Evolutionary conservation across 495 filamentous ascomycete genomes (phyloP).

Genomic region (Hypoxylon trugodes): DNA sequence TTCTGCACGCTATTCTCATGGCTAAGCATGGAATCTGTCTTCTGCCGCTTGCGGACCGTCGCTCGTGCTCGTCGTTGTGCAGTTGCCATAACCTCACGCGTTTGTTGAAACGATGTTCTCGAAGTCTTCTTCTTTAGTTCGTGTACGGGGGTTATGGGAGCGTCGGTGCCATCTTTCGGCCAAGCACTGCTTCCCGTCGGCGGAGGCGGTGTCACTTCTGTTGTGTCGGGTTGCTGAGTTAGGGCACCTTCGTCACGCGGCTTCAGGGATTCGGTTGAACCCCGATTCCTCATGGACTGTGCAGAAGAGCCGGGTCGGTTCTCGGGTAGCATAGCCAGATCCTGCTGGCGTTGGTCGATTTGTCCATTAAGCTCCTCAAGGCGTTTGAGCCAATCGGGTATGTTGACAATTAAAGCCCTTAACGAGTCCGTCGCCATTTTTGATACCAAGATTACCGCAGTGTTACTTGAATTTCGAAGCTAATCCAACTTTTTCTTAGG

Average conservation of each 20-base stretch:
- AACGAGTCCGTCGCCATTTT: constrained; percentile 68
- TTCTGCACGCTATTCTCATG: constrained; percentile 55
- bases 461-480: not conserved
- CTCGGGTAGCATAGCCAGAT: constrained; percentile 64
- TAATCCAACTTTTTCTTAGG: no score
- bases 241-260: constrained; percentile 58
- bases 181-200: constrained; percentile 15
- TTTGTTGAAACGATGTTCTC: constrained; percentile 60
- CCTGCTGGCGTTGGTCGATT: constrained; percentile 72
- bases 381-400: constrained; percentile 73
- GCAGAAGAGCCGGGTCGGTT: constrained; percentile 41
- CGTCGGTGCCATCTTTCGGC: constrained; percentile 42
- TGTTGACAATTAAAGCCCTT: constrained; percentile 65
- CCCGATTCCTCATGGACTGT: constrained; percentile 63
- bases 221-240: constrained; percentile 30
- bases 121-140: constrained; percentile 44
- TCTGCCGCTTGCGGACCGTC: constrained; percentile 61
- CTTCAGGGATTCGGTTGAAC: constrained; percentile 70
- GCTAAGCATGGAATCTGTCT: constrained; percentile 67
- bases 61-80: constrained; percentile 54
- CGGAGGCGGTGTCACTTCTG: constrained; percentile 30
- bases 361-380: constrained; percentile 75
- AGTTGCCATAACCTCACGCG: constrained; percentile 55
- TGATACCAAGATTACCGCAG: not conserved
- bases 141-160: constrained; percentile 40